phyloP scores from a whole-genome alignment of 1,284 basidiomycete genomes.

The Pascua guehoae region DNA sequence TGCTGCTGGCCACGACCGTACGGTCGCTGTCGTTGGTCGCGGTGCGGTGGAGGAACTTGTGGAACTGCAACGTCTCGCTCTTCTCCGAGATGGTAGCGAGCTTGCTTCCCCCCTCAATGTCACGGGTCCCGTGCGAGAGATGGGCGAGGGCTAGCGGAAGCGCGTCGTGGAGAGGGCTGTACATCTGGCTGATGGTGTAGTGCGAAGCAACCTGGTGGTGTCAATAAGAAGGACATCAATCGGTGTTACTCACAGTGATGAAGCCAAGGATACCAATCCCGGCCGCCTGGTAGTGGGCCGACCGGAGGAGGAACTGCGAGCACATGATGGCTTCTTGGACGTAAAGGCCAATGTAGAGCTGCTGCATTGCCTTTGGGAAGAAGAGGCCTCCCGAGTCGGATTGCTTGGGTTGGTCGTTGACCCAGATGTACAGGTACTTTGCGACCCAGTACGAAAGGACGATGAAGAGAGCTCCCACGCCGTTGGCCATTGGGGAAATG shows the following conservation, averaged over 20 bases:
- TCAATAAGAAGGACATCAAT: slow-evolving; percentile 46
- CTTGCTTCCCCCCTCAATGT: slow-evolving; percentile 1
- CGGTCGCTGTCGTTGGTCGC: too few species aligned
- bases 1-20: too few species aligned
- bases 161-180: slow-evolving; percentile 55
- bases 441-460: slow-evolving; percentile 77
- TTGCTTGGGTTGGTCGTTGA: slow-evolving; percentile 65
- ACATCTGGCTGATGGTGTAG: slow-evolving; percentile 62
- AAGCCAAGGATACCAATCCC: slow-evolving; percentile 80
- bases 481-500: slow-evolving; percentile 92
- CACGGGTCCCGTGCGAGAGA: slow-evolving; percentile 56
- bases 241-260: slow-evolving; percentile 60
- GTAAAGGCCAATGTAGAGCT: slow-evolving; percentile 90
- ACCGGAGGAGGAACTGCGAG: slow-evolving; percentile 80
- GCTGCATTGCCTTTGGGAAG: slow-evolving; percentile 90
- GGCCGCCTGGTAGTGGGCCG: slow-evolving; percentile 67
- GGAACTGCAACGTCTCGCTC: too few species aligned
- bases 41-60: too few species aligned
- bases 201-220: slow-evolving; percentile 56
- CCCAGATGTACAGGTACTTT: slow-evolving; percentile 84
- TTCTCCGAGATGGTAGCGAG: too few species aligned
- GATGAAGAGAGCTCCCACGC: slow-evolving; percentile 78
- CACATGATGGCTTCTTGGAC: slow-evolving; percentile 73
- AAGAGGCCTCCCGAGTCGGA: slow-evolving; percentile 89
- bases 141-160: slow-evolving; percentile 76